Evolutionary conservation across 1,284 basidiomycete species (phyloP), one percentile per base, ranked within the genome.

Genomic region (Neolentinus lepideus): DNA sequence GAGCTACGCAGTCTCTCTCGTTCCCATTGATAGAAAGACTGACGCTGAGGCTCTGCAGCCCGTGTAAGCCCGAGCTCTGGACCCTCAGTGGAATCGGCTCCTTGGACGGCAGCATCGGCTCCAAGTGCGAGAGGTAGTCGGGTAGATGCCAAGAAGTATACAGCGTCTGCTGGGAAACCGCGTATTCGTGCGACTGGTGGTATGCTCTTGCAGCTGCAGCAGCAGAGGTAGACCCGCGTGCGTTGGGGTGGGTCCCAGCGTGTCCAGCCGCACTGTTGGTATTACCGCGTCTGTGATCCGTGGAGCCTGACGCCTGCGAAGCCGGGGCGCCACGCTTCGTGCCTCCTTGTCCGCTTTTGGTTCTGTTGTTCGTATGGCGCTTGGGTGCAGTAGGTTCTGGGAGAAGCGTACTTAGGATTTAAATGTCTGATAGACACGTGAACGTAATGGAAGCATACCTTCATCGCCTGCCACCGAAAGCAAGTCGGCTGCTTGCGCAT

Each of bases 101-200:
- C 24, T 84, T 77, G 6, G 83, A 79, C 24, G 94, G 94, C 8
- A 99, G 78, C 67, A 97, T 85, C 62, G 86, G 83, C 60, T 90
- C 83, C 56, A 97, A 85, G 66, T 95, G 90, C 0, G 87, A 81
- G 43, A 99, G 82, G 71, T 98, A 96, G 71, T 99, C 96, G 9
- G 96, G 96, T 51, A 99, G 75, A 58, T 86, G 82, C 94, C 94
- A 98, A 48, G 88, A 85, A 51, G 85, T 85, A 67, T 84, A 83
- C 9, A 90, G 75, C 26, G 85, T 80, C 65, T 88, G 86, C 63
- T 90, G 87, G 16, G 85, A 85, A 52, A 88, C 81, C 52, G 79
- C 83, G 66, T 86, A 88, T 35, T 83, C 84, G 75, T 89, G 87
- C 58, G 85, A 82, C 69, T 85, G 82, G 62, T 83, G 83, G 67